phyloP scores from a whole-genome alignment of 2,329 filamentous ascomycete genomes.

The Fusarium robinianum region DNA sequence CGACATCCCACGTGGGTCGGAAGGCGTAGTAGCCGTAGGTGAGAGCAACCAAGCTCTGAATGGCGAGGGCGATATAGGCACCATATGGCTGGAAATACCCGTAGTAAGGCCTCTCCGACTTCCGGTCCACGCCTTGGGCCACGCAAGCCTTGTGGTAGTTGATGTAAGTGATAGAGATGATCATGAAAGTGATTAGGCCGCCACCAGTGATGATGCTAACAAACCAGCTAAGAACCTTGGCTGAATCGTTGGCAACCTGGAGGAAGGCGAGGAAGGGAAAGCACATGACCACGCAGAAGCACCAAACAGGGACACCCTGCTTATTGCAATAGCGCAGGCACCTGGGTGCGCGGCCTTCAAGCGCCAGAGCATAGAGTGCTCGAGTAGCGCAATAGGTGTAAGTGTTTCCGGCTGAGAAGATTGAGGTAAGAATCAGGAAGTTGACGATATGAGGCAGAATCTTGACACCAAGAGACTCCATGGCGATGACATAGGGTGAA shows the following conservation, averaged over 20 bases:
- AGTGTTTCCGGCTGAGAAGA: slow-evolving; percentile 47
- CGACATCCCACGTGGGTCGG: slow-evolving; percentile 50
- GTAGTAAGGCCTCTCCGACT: slow-evolving; percentile 58
- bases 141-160: slow-evolving; percentile 54
- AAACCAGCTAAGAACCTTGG: too few species aligned
- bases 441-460: slow-evolving; percentile 60
- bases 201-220: slow-evolving; percentile 58
- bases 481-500: too few species aligned
- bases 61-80: slow-evolving; percentile 48
- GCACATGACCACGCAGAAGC: slow-evolving; percentile 55
- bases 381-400: too few species aligned
- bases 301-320: slow-evolving; percentile 62
- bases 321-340: slow-evolving; percentile 61
- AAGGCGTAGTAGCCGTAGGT: slow-evolving; percentile 60
- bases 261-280: too few species aligned
- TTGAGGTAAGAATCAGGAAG: slow-evolving; percentile 47
- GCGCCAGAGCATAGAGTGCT: too few species aligned
- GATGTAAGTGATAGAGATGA: slow-evolving; percentile 50
- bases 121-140: slow-evolving; percentile 55
- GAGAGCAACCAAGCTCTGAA: slow-evolving; percentile 48
- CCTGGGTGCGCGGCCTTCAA: too few species aligned
- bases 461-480: slow-evolving; percentile 54
- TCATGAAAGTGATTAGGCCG: slow-evolving; percentile 63
- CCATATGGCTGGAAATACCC: too few species aligned
- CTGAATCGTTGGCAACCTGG: too few species aligned